Conservation (phyloP, 2,329 filamentous ascomycete genomes). For the Aschersonia sp. region DNA sequence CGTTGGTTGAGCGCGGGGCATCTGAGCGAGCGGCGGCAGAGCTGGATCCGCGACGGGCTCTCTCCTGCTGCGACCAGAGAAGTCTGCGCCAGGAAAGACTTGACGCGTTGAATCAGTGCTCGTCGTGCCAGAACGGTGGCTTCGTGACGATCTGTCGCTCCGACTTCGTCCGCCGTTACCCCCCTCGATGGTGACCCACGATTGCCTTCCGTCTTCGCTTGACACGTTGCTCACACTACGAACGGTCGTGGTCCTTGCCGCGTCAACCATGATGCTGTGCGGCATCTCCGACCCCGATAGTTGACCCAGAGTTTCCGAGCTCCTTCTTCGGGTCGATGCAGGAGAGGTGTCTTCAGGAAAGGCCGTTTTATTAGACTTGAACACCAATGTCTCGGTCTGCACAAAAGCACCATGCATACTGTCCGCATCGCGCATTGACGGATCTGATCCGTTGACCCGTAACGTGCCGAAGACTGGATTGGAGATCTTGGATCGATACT, state of each 20-base stretch:
- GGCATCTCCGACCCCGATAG: slow-evolving; percentile 11
- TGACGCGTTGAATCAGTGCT: slow-evolving; percentile 16
- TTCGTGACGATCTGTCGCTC: slow-evolving; percentile 12
- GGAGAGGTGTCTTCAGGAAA: slow-evolving; percentile 13
- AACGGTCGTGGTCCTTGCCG: slow-evolving; percentile 8
- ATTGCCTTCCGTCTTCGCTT: slow-evolving; percentile 14
- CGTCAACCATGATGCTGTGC: slow-evolving; percentile 10
- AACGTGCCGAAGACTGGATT: slow-evolving; percentile 15
- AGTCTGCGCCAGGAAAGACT: slow-evolving; percentile 14
- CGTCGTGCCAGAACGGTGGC: slow-evolving; percentile 12
- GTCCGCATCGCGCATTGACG: slow-evolving; percentile 10
- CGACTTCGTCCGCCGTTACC: slow-evolving; percentile 8
- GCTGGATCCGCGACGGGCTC: slow-evolving; percentile 11
- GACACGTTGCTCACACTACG: slow-evolving; percentile 8
- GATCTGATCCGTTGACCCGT: slow-evolving; percentile 11
- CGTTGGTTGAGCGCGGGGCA: slow-evolving; percentile 10
- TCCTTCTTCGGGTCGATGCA: slow-evolving; percentile 8
- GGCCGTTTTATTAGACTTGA: slow-evolving; percentile 7
- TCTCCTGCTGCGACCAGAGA: slow-evolving; percentile 9
- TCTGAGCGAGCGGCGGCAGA: slow-evolving; percentile 13
- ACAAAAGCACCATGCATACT: slow-evolving; percentile 4
- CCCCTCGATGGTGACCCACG: slow-evolving; percentile 21
- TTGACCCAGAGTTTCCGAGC: slow-evolving; percentile 13
- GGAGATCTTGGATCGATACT: slow-evolving; percentile 17
- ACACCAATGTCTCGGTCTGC: slow-evolving; percentile 6